Evolutionary conservation across 1,284 basidiomycete species (phyloP).

Genomic region (Abortiporus biennis): DNA sequence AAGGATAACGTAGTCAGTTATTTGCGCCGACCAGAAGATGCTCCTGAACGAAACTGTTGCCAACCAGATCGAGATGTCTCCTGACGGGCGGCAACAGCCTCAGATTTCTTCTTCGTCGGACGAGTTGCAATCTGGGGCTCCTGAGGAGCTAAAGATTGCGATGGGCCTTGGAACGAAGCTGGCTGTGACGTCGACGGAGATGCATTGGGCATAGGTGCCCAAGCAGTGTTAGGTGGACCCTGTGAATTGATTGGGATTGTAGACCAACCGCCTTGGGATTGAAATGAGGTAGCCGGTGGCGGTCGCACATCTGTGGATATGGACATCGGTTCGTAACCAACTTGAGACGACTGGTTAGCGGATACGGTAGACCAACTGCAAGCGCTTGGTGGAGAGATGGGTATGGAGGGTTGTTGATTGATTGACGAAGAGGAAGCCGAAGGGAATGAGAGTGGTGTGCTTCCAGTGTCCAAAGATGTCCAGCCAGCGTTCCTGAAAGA

Average conservation of each 20-base stretch:
- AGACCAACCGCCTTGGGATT: too few species aligned
- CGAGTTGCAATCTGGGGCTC: too few species aligned
- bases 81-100: slow-evolving; percentile 10
- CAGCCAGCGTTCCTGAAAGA: slow-evolving; percentile 53
- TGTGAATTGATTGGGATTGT: too few species aligned
- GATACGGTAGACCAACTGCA: too few species aligned
- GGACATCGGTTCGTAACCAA: too few species aligned
- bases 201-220: not conserved
- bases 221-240: not conserved
- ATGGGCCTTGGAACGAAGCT: not conserved
- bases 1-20: too few species aligned
- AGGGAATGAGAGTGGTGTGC: slow-evolving; percentile 17
- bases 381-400: not conserved
- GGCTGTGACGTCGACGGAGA: not conserved
- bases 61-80: slow-evolving; percentile 34
- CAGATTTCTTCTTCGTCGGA: not conserved
- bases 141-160: not conserved
- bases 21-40: slow-evolving; percentile 19
- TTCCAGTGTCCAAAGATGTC: slow-evolving; percentile 49
- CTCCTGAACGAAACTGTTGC: slow-evolving; percentile 43
- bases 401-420: not conserved
- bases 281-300: too few species aligned
- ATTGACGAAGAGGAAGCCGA: slow-evolving; percentile 1
- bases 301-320: too few species aligned
- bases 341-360: too few species aligned